A percentile compares a stretch with the other conserved stretches of the same genome.
These are phyloP conservation scores for Cladosporium sp. DNA, from an alignment of 2,329 filamentous ascomycete genomes.

Conservation along the genomic window DNA sequence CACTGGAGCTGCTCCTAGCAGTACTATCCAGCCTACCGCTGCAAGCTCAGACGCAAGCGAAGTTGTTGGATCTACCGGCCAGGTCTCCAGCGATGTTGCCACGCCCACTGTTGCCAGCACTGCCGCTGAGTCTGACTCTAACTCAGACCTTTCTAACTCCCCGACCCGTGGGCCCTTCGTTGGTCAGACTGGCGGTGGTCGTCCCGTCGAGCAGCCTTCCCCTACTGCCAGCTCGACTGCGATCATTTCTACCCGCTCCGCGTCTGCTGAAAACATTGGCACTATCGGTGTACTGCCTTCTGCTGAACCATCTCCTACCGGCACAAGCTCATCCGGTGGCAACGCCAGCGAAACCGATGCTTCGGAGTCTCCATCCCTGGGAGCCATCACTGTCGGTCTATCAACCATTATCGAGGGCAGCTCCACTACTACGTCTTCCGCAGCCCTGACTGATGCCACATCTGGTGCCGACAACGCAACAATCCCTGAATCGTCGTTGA, in stretches of 20 bases:
- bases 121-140: not conserved
- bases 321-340: conserved; percentile 2
- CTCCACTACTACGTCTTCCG: conserved; percentile 20
- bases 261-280: conserved; percentile 23
- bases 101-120: conserved; percentile 5
- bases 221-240: conserved; percentile 19
- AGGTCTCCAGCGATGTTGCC: not conserved
- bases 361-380: conserved; percentile 23
- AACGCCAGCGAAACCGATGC: conserved; percentile 15
- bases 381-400: conserved; percentile 38
- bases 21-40: conserved; percentile 9
- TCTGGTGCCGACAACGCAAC: not conserved
- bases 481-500: not conserved
- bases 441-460: conserved; percentile 10
- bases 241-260: conserved; percentile 2
- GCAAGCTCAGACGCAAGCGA: not conserved
- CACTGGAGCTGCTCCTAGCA: conserved; percentile 12
- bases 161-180: not conserved
- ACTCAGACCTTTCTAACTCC: not conserved
- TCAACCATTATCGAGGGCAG: conserved; percentile 35
- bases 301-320: conserved; percentile 6
- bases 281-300: conserved; percentile 32
- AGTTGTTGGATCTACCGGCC: conserved; percentile 7
- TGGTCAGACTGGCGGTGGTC: conserved; percentile 23
- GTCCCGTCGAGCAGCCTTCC: conserved; percentile 2